Base-by-base conservation (phyloP, 2,329 filamentous ascomycete genomes). In the Cordyceps cateniannulata region DNA sequence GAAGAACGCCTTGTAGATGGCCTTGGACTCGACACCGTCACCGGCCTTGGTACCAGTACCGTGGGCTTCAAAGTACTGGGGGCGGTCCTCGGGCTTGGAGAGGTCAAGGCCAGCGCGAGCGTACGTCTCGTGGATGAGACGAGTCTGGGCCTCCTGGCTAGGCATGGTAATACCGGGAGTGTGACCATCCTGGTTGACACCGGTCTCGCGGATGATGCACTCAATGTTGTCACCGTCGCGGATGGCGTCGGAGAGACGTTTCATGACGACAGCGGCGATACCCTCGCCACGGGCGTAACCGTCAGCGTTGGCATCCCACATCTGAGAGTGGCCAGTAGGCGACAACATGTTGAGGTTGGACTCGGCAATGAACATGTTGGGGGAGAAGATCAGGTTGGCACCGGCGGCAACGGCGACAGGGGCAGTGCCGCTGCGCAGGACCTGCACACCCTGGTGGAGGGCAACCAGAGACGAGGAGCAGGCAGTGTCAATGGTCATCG, bases 141-240 rank as follows among this genome's bases (percentile, higher is more conserved):
- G 63, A 6, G 69, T 67, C 62, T 80, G 78, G 0, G 77, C 76
- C 4, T 70, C 69, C 0, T 70, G 71, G 55, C 73, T 83, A 0
- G 84, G 84, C 73, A 81, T 77, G 0, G 82, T 84, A 52, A 85
- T 81, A 5, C 81, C 81, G 0, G 80, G 80, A 1, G 76, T 79
- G 61, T 70, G 77, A 22, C 83, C 83, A 66, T 85, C 82, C 63
- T 79, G 76, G 65, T 82, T 83, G 57, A 79, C 71, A 6, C 76
- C 78, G 12, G 74, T 79, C 12, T 73, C 78, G 22, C 72, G 73
- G 56, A 83, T 79, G 35, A 82, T 73, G 24, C 77, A 77, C 47
- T 76, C 72, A 62, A 83, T 79, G 1, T 78, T 73, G 65, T 86
- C 82, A 18, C 79, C 79, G 60, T 83, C 82, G 35, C 68, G 66